Evolutionary conservation across 257 asterid species (phyloP).

Genomic region (Nicotiana noctiflora): DNA sequence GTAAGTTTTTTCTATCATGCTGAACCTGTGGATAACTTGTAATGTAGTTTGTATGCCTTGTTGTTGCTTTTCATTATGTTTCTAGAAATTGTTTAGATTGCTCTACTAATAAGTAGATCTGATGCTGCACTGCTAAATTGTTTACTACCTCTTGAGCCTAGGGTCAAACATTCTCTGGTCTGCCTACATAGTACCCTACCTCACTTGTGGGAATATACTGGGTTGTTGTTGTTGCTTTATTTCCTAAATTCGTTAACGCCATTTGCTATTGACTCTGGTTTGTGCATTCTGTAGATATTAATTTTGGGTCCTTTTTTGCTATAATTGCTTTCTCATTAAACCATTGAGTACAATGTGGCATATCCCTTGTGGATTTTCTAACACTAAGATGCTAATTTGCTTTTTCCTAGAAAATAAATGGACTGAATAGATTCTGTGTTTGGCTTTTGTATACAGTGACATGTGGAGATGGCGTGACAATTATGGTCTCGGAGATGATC

Average conservation of each 20-base stretch:
- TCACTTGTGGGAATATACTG: too few species aligned
- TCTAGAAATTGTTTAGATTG: conserved; percentile 4
- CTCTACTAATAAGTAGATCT: conserved; percentile 7
- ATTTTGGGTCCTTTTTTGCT: neutral
- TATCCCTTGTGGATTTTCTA: neutral
- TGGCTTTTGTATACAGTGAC: conserved; percentile 28
- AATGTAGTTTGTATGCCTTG: neutral
- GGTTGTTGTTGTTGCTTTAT: too few species aligned
- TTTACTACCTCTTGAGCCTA: too few species aligned
- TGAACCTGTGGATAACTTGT: conserved; percentile 3
- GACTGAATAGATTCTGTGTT: neutral
- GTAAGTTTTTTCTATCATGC: neutral
- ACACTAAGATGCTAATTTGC: neutral
- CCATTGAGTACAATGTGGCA: neutral
- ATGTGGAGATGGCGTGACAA: conserved; percentile 72
- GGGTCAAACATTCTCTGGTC: too few species aligned
- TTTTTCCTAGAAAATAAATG: neutral
- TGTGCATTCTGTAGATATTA: neutral
- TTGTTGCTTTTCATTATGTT: conserved; percentile 9
- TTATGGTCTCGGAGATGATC: conserved; percentile 44
- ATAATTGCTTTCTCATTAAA: neutral
- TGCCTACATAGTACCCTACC: too few species aligned
- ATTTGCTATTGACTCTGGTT: neutral
- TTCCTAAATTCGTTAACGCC: neutral
- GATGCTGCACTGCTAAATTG: neutral